These are phyloP conservation scores for Eryngium alpinum DNA, from an alignment of 140 eudicot genomes.

Conservation along the genomic window DNA sequence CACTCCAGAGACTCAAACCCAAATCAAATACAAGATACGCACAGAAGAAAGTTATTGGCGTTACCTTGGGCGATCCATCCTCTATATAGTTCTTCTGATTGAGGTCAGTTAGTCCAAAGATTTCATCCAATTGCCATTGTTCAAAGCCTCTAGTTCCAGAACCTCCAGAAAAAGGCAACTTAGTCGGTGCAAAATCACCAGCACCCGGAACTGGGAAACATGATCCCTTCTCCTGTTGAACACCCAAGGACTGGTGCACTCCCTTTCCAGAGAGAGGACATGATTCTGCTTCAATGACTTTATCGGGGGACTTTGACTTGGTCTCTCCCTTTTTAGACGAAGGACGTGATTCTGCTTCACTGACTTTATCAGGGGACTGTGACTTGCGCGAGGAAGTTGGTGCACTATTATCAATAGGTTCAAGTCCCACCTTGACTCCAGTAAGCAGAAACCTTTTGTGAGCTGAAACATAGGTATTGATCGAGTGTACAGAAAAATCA, in stretches of 20 bases:
- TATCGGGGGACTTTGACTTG: slow-evolving; percentile 37
- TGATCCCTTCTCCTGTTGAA: slow-evolving; percentile 30
- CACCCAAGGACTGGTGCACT: slow-evolving; percentile 23
- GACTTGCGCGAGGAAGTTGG: slow-evolving; percentile 57
- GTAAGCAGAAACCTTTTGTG: slow-evolving; percentile 9
- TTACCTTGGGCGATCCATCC: slow-evolving; percentile 72
- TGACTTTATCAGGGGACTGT: slow-evolving; percentile 33
- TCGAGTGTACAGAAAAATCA: slow-evolving; percentile 1
- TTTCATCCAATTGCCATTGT: slow-evolving; percentile 74
- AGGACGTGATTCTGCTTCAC: slow-evolving; percentile 37
- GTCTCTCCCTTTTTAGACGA: slow-evolving; percentile 26
- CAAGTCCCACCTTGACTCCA: slow-evolving; percentile 4
- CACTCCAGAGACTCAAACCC: no score
- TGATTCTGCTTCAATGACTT: slow-evolving; percentile 35
- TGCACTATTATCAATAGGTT: slow-evolving; percentile 15
- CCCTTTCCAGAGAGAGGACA: slow-evolving; percentile 28
- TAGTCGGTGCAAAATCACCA: slow-evolving; percentile 34
- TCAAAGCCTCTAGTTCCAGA: slow-evolving; percentile 46
- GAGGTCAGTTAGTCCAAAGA: slow-evolving; percentile 39
- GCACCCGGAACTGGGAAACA: slow-evolving; percentile 35
- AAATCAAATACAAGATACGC: background rate
- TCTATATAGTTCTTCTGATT: slow-evolving; percentile 52
- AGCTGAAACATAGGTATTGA: background rate
- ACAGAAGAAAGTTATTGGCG: background rate
- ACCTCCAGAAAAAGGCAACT: slow-evolving; percentile 52